Evolutionary conservation across 495 filamentous ascomycete genomes (phyloP).

Genomic region (Lophium mytilinum): DNA sequence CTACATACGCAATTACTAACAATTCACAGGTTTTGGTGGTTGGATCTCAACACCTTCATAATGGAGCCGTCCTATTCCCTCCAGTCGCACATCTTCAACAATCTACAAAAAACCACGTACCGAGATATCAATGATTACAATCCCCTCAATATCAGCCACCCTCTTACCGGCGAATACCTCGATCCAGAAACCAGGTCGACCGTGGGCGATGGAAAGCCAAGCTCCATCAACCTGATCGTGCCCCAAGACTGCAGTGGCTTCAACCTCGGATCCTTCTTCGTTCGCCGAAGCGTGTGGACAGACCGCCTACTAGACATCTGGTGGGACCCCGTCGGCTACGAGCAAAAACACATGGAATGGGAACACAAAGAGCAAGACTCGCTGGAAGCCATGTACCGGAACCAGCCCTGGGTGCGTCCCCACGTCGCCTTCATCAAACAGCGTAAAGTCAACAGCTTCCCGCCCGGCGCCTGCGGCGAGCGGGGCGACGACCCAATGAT

Average conservation of each 20-base stretch:
- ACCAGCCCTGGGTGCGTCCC: conserved; percentile 87
- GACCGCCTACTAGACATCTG: conserved; percentile 90
- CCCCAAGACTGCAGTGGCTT: conserved; percentile 95
- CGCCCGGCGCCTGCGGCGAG: conserved; percentile 78
- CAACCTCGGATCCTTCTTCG: conserved; percentile 93
- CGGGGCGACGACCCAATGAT: conserved; percentile 63
- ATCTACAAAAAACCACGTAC: conserved; percentile 68
- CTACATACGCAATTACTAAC: conserved; percentile 7
- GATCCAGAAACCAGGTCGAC: conserved; percentile 62
- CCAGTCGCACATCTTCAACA: conserved; percentile 80
- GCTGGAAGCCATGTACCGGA: conserved; percentile 81
- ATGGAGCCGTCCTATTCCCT: conserved; percentile 94
- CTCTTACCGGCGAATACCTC: conserved; percentile 61
- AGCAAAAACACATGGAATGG: conserved; percentile 99
- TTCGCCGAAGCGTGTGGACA: conserved; percentile 75
- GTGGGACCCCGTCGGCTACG: conserved; percentile 98
- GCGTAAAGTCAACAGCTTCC: conserved; percentile 90
- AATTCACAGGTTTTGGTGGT: conserved; percentile 89
- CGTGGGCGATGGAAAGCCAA: conserved; percentile 60
- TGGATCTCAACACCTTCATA: conserved; percentile 94
- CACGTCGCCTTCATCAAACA: conserved; percentile 86
- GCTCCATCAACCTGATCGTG: conserved; percentile 78
- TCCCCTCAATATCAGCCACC: conserved; percentile 87
- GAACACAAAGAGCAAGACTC: conserved; percentile 98
- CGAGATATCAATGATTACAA: conserved; percentile 96